Evolutionary conservation across 2,329 filamentous ascomycete species (phyloP).

Genomic region (Ilyonectria robusta): DNA sequence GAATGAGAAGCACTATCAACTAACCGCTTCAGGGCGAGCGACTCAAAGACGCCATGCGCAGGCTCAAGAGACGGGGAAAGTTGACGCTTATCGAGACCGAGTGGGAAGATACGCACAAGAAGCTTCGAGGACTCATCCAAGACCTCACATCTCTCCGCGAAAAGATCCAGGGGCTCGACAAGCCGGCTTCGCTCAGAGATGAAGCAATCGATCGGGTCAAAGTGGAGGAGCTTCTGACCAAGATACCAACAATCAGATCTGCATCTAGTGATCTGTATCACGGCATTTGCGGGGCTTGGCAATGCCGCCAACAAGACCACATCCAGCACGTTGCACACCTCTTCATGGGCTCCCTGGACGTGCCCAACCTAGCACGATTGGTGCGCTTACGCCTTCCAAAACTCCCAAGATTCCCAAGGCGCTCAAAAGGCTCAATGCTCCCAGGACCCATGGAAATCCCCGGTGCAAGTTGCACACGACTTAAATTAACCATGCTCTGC

Average conservation of each 20-base stretch:
- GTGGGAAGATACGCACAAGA: constrained; percentile 2
- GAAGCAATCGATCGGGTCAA: not conserved
- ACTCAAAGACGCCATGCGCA: not conserved
- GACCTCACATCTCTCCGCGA: constrained; percentile 12
- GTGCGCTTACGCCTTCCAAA: no score
- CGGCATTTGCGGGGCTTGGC: not conserved
- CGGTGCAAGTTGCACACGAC: no score
- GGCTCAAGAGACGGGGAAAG: constrained; percentile 2
- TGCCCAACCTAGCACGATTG: no score
- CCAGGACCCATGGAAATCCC: no score
- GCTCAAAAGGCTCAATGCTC: no score
- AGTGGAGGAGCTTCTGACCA: not conserved
- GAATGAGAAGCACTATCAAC: not conserved
- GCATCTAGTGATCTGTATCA: not conserved
- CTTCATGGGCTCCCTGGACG: not conserved
- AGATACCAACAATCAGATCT: not conserved
- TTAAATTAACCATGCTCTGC: not conserved
- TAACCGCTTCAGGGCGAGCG: not conserved
- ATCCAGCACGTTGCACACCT: not conserved
- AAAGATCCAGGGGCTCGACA: constrained; percentile 7
- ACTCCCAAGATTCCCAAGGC: no score
- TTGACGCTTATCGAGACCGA: not conserved
- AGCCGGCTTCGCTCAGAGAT: not conserved
- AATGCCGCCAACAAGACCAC: not conserved
- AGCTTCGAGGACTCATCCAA: constrained; percentile 7